Percentiles rank a stretch among this genome's conserved stretches.
Conservation (phyloP, 352 stramenopile genomes). For the Phytophthora lateralis region DNA sequence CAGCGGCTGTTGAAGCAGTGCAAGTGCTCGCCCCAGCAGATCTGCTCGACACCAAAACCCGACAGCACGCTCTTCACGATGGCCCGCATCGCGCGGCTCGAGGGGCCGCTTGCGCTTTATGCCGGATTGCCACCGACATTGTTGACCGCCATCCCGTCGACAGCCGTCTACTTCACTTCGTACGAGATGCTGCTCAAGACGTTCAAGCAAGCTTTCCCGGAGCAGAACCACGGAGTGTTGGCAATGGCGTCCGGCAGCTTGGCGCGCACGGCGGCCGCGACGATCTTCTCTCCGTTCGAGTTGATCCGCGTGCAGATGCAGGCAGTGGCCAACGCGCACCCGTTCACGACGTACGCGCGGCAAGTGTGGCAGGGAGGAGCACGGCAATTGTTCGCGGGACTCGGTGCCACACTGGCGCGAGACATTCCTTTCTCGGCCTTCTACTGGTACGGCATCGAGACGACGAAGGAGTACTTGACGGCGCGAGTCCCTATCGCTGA, state of each 20-base stretch:
- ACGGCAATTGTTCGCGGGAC: slow-evolving; percentile 63
- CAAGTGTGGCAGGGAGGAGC: slow-evolving; percentile 47
- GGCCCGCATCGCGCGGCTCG: slow-evolving; percentile 62
- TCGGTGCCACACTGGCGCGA: slow-evolving; percentile 90
- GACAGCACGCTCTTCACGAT: slow-evolving; percentile 69
- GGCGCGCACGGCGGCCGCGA: slow-evolving; percentile 58
- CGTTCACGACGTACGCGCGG: slow-evolving; percentile 53
- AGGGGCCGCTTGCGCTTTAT: slow-evolving; percentile 73
- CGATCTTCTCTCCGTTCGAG: slow-evolving; percentile 86
- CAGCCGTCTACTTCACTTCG: slow-evolving; percentile 93
- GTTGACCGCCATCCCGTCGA: slow-evolving; percentile 93
- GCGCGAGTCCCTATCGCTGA: slow-evolving; percentile 34
- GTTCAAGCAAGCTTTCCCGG: slow-evolving; percentile 44
- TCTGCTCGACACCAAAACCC: slow-evolving; percentile 44
- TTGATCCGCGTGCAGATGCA: slow-evolving; percentile 90
- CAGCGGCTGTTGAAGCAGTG: slow-evolving; percentile 55
- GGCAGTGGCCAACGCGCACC: slow-evolving; percentile 55
- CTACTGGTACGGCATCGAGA: slow-evolving; percentile 94
- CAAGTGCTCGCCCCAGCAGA: slow-evolving; percentile 54
- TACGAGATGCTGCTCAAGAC: slow-evolving; percentile 85
- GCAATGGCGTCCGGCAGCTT: slow-evolving; percentile 56
- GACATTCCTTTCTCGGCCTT: slow-evolving; percentile 96
- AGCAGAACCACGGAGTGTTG: slow-evolving; percentile 44
- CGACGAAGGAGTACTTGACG: slow-evolving; percentile 60
- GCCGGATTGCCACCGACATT: slow-evolving; percentile 89